phyloP scores from a whole-genome alignment of 306 rosid genomes.

The Prunus padus region DNA sequence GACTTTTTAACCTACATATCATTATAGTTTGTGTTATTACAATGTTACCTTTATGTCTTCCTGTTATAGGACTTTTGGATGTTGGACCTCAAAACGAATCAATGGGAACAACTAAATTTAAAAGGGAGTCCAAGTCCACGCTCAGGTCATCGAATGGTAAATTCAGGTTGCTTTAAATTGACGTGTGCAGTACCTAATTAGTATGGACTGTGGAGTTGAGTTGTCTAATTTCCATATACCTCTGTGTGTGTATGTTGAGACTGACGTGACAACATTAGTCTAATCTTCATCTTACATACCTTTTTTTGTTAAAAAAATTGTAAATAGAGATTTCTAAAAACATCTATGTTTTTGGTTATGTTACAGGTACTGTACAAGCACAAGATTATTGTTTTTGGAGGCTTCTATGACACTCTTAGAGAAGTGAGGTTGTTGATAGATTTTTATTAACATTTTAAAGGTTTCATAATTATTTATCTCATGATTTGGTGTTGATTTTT shows the following conservation, averaged over 20 bases:
- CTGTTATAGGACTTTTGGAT: slow-evolving; percentile 84
- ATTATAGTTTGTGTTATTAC: not conserved
- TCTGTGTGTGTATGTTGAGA: not conserved
- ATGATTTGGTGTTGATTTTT: not conserved
- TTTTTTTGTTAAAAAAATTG: not conserved
- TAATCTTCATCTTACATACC: not conserved
- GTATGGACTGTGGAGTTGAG: not conserved
- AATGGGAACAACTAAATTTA: slow-evolving; percentile 91
- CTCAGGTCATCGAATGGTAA: slow-evolving; percentile 98
- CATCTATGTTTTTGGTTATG: slow-evolving; percentile 22
- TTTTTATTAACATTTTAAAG: slow-evolving; percentile 22
- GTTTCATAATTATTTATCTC: slow-evolving; percentile 16
- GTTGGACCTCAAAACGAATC: slow-evolving; percentile 91
- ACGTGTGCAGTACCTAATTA: not conserved
- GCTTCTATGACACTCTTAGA: slow-evolving; percentile 96
- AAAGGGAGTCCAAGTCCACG: slow-evolving; percentile 97
- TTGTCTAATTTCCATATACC: not conserved
- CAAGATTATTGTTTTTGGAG: slow-evolving; percentile 94
- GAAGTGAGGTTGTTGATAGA: slow-evolving; percentile 88
- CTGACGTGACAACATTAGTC: not conserved
- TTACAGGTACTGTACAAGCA: slow-evolving; percentile 95
- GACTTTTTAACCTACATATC: slow-evolving; percentile 6
- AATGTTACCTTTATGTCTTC: slow-evolving; percentile 22
- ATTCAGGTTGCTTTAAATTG: slow-evolving; percentile 25
- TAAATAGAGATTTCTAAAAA: not conserved